Conservation (phyloP, 352 stramenopile species). For the Globisporangium paroecandrum region DNA sequence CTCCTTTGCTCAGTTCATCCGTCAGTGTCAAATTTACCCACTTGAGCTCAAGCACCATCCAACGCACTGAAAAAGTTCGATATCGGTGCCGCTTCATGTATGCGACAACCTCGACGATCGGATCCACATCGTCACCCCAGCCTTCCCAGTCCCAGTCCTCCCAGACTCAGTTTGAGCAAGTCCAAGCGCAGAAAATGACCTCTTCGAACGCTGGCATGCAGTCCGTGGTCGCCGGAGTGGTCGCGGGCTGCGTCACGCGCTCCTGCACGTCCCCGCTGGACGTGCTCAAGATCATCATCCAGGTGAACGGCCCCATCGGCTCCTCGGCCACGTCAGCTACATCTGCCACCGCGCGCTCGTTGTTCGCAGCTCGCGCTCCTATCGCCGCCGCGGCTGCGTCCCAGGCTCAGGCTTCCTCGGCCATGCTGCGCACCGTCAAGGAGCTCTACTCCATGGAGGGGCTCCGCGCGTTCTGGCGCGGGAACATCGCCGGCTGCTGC, state of each 20-base stretch:
- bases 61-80: neutral
- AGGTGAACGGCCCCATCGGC: slow-evolving; percentile 51
- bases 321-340: neutral
- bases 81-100: neutral
- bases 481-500: slow-evolving; percentile 74
- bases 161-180: neutral
- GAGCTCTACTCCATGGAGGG: slow-evolving; percentile 68
- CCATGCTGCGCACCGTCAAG: slow-evolving; percentile 39
- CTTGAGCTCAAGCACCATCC: slow-evolving; percentile 6
- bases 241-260: slow-evolving; percentile 77
- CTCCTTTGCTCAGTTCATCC: neutral
- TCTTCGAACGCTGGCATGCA: slow-evolving; percentile 35
- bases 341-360: neutral
- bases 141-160: neutral
- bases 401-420: slow-evolving; percentile 24
- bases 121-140: neutral
- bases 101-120: neutral
- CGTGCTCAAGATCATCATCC: slow-evolving; percentile 84
- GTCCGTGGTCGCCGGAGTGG: slow-evolving; percentile 66
- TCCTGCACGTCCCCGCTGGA: slow-evolving; percentile 79
- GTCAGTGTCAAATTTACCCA: slow-evolving; percentile 14
- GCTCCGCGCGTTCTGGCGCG: slow-evolving; percentile 73
- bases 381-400: neutral
- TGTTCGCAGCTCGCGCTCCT: slow-evolving; percentile 12
- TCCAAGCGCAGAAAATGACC: neutral